Percentiles rank a stretch among this genome's conserved stretches.
Conservation (phyloP, 768 basidiomycete genomes). For the Tylopilus rubrobrunneus region DNA sequence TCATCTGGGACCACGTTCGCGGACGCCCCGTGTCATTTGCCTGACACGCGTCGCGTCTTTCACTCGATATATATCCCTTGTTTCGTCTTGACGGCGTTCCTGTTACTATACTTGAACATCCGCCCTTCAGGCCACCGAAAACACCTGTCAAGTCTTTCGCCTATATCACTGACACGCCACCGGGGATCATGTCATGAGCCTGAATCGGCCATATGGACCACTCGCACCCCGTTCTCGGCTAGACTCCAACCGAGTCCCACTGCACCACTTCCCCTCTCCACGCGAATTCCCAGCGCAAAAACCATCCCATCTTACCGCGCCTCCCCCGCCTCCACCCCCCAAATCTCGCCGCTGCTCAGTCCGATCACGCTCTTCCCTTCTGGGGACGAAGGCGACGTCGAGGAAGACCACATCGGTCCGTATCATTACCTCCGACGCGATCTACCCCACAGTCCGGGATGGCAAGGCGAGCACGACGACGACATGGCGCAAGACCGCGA, state of each 20-base stretch:
- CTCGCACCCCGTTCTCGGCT: constrained; percentile 43
- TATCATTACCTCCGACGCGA: constrained; percentile 46
- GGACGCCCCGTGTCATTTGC: constrained; percentile 75
- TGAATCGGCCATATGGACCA: constrained; percentile 36
- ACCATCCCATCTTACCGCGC: constrained; percentile 39
- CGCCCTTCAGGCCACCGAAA: constrained; percentile 15
- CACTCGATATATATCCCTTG: constrained; percentile 61
- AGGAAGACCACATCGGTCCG: constrained; percentile 43
- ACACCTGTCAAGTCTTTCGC: constrained; percentile 25
- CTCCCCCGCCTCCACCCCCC: constrained; percentile 35
- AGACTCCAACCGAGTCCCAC: constrained; percentile 38
- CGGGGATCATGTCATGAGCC: constrained; percentile 24
- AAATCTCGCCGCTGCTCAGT: constrained; percentile 36
- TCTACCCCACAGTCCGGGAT: too few relatives aligned
- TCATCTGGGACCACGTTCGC: constrained; percentile 44
- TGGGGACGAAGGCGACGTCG: constrained; percentile 45
- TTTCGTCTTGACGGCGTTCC: constrained; percentile 48
- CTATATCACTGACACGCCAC: constrained; percentile 32
- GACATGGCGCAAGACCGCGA: too few relatives aligned
- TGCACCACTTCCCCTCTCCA: constrained; percentile 34
- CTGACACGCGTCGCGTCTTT: constrained; percentile 63
- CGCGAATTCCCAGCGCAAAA: constrained; percentile 38
- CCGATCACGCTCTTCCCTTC: constrained; percentile 34
- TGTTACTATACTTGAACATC: constrained; percentile 45
- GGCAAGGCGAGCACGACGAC: too few relatives aligned